A percentile compares a stretch with the other conserved stretches of the same genome.
Conservation (phyloP, 495 filamentous ascomycete species). For the Hypoxylon subgilvum region DNA sequence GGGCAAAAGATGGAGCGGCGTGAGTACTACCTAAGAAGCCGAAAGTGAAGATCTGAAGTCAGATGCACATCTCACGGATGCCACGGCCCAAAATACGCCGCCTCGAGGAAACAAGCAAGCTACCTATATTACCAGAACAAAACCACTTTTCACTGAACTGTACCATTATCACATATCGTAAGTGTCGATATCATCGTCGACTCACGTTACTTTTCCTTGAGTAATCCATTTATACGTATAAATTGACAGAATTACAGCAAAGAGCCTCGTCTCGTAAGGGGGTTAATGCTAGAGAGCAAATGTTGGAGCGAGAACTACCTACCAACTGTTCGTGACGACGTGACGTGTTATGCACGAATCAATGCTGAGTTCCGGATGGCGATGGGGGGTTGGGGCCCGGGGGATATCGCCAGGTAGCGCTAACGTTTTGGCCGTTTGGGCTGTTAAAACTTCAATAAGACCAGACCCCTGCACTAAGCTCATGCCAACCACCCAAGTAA, state of each 20-base stretch:
- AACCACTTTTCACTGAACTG: background rate
- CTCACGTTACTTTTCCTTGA: background rate
- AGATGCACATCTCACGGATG: no score
- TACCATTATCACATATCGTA: background rate
- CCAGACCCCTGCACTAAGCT: conserved; percentile 17
- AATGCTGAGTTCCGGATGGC: background rate
- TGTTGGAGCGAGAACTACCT: background rate
- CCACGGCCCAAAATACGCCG: no score
- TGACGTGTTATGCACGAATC: background rate
- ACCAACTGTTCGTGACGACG: background rate
- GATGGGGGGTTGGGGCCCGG: no score
- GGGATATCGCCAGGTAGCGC: no score
- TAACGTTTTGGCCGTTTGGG: background rate
- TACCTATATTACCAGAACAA: no score
- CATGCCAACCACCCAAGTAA: conserved; percentile 29
- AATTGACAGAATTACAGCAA: background rate
- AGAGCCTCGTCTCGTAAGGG: background rate
- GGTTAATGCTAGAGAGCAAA: no score
- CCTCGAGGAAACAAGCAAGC: no score
- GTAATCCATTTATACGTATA: background rate
- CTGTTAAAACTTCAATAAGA: background rate
- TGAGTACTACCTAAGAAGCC: no score
- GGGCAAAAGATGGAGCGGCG: no score
- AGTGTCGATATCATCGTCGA: background rate
- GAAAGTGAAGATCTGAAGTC: no score